Base-by-base conservation (phyloP, 2,329 filamentous ascomycete genomes). In the Raffaelea arxii region DNA sequence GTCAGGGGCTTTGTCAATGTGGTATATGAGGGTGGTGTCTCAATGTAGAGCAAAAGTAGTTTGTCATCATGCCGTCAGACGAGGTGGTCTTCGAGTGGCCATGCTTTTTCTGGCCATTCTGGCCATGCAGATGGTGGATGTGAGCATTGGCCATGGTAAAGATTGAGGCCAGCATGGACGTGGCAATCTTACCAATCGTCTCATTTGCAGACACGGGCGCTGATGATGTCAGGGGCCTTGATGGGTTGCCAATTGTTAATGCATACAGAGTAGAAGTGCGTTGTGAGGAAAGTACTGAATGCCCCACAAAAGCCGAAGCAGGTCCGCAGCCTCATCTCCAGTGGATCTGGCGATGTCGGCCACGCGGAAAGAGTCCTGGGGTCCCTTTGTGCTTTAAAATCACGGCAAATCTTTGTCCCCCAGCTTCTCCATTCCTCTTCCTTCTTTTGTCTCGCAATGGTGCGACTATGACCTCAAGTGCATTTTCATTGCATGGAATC, bases 151-250 rank as follows among this genome's bases (percentile, higher is more conserved):
- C 51, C 36, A 79, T 59, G 48, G 66, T 66, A 55, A 82, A 78
- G 61, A 77, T 80, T 45, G 74, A 72, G 3, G 75, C 71, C 60
- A 78, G 80, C 72, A 80, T 78, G 1, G 76, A 78, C 0, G 77
- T 75, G 0, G 75, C 80, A 49, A 82, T 66, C 54, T 82, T 82
- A 55, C 66, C 77, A 82, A 60, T 82, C 77, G 27, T 62, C 58
- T 58, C 78, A 82, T 63, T 82, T 67, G 62, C 77, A 82, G 53
- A 80, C 54, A 55, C 80, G 80, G 5, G 65, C 70, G 49, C 62
- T 60, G 18, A 73, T 50, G 0, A 80, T 57, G 10, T 66, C 70
- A 1, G 66, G 65, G 1, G 60, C 66, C 49, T 69, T 53, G 18
- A 62, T 69, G 2, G 74, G 70, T 43, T 69, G 74, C 18, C 30